Percentiles rank a stretch among this genome's conserved stretches.
Evolutionary conservation across 31 red algal species (phyloP).

Genomic region (Bonnemaisonia californica): DNA sequence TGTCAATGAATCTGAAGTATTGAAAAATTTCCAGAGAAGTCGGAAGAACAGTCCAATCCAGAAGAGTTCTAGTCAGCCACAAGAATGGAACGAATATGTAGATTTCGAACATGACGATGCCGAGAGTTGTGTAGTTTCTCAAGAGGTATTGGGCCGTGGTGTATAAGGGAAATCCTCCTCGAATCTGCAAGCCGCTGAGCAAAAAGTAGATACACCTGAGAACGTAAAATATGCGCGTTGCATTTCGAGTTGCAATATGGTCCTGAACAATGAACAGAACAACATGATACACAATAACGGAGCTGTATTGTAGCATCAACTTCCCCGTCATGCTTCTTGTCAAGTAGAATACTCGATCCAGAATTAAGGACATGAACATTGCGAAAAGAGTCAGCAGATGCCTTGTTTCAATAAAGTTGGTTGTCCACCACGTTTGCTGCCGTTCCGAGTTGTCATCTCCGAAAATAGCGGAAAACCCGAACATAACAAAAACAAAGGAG

Average conservation of each 20-base stretch:
- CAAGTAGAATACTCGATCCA: slow-evolving; percentile 63
- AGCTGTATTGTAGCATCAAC: slow-evolving; percentile 49
- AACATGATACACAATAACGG: slow-evolving; percentile 51
- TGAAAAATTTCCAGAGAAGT: slow-evolving; percentile 67
- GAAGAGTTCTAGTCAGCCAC: slow-evolving; percentile 55
- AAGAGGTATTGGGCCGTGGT: slow-evolving; percentile 66
- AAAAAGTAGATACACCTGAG: slow-evolving; percentile 70
- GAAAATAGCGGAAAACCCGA: slow-evolving; percentile 64
- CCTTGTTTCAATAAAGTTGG: slow-evolving; percentile 53
- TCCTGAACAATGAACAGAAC: slow-evolving; percentile 52
- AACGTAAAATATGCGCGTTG: slow-evolving; percentile 50
- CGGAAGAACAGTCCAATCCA: slow-evolving; percentile 74
- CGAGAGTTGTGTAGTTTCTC: slow-evolving; percentile 43
- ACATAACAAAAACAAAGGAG: slow-evolving; percentile 68
- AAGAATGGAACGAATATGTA: slow-evolving; percentile 74
- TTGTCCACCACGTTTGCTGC: slow-evolving; percentile 62
- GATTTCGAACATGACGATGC: slow-evolving; percentile 53
- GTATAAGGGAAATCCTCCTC: slow-evolving; percentile 68
- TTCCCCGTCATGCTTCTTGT: slow-evolving; percentile 59
- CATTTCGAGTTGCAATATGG: slow-evolving; percentile 40
- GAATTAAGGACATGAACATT: slow-evolving; percentile 42
- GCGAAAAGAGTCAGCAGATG: slow-evolving; percentile 55
- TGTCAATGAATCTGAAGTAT: slow-evolving; percentile 69
- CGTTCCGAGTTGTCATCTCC: slow-evolving; percentile 9
- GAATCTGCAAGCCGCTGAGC: slow-evolving; percentile 69